Base-by-base conservation (phyloP, 768 basidiomycete genomes). In the Trametes villosa region DNA sequence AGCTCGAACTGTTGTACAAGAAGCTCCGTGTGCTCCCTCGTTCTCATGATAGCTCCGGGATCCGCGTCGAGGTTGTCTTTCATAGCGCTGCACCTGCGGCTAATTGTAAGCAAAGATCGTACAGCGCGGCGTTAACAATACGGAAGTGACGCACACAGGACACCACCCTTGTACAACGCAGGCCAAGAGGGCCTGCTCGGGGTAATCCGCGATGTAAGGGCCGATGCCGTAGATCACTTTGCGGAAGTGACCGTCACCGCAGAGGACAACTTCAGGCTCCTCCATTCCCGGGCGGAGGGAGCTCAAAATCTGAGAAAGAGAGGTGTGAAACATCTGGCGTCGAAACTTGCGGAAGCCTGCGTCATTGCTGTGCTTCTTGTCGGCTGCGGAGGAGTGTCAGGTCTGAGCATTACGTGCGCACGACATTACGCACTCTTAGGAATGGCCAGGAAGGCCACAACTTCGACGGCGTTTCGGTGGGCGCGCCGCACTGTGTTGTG, bases 201-300 rank as follows among this genome's bases (percentile, higher is more conserved):
- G 71, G 52, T 75, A 75, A 54, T 75, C 71, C 0, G 72, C 72
- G 54, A 75, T 75, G 46, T 68, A 74, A 2, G 70, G 68, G 0
- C 70, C 72, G 18, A 75, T 24, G 9, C 57, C 69, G 54, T 69
- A 74, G 9, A 75, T 65, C 0, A 63, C 68, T 8, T 65, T 56
- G 0, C 67, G 65, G 53, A 59, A 75, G 53, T 74, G 65, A 0
- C 67, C 63, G 57, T 75, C 72, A 3, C 67, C 59, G 46, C 70
- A 65, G 7, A 38, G 48, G 4, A 54, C 45, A 15, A 70, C 40
- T 1, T 41, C 9, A 41, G 40, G 40, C 9, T 9, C 18, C 18
- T 9, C 18, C 65, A 67, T 67, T 9, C 48, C 59, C 2, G 59
- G 46, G 9, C 47, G 33, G 9, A 67, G 52, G 2, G 64, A 47